phyloP scores from a whole-genome alignment of 2,329 filamentous ascomycete species.

The Trichophyton simii region DNA sequence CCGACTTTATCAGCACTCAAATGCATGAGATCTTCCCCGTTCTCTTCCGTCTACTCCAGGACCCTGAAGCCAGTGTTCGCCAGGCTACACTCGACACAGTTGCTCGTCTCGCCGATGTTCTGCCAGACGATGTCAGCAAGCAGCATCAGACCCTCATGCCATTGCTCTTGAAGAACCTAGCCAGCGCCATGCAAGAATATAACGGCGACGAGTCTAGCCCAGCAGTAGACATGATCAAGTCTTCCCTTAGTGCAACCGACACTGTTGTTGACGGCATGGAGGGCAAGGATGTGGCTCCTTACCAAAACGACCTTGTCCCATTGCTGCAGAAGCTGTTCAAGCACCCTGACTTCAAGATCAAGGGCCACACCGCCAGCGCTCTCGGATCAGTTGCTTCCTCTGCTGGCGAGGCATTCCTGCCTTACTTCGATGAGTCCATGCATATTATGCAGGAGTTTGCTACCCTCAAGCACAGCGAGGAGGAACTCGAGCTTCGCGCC shows the following conservation, averaged over 20 bases:
- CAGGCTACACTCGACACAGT: constrained; percentile 78
- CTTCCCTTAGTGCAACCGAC: constrained; percentile 80
- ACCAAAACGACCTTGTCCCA: constrained; percentile 70
- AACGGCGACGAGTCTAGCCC: constrained; percentile 55
- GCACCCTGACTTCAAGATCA: constrained; percentile 78
- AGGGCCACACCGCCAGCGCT: constrained; percentile 76
- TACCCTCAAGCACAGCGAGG: constrained; percentile 73
- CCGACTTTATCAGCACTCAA: constrained; percentile 93
- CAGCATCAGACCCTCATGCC: constrained; percentile 78
- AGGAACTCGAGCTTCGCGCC: constrained; percentile 78
- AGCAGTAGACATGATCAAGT: constrained; percentile 75
- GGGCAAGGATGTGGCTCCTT: constrained; percentile 64
- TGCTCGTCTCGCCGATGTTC: constrained; percentile 81
- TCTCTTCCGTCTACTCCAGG: constrained; percentile 68
- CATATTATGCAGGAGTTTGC: constrained; percentile 73
- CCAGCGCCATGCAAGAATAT: constrained; percentile 59
- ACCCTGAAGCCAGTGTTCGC: constrained; percentile 71
- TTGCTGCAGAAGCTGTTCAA: constrained; percentile 73
- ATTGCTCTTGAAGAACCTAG: constrained; percentile 75
- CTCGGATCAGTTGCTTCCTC: constrained; percentile 83
- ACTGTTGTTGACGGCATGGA: constrained; percentile 78
- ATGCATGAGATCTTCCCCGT: constrained; percentile 73
- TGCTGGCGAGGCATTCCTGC: constrained; percentile 67
- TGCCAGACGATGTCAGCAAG: constrained; percentile 76
- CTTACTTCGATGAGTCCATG: constrained; percentile 91